Evolutionary conservation across 495 filamentous ascomycete species (phyloP).

Genomic region (Talaromyces trachyspermus): DNA sequence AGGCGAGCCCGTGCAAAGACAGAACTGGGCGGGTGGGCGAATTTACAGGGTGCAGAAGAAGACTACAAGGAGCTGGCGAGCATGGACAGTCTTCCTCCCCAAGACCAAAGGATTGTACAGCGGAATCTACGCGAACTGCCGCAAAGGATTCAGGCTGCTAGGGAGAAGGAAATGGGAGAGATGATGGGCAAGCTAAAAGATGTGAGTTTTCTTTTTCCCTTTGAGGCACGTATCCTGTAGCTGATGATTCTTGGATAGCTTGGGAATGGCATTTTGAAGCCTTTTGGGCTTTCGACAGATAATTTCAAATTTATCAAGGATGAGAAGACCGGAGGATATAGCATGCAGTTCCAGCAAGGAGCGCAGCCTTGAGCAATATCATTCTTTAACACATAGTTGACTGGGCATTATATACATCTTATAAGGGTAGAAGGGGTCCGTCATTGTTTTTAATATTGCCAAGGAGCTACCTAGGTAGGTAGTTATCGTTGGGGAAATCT

Average conservation of each 20-base stretch:
- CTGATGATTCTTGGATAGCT: conserved; percentile 40
- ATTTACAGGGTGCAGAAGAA: conserved; percentile 72
- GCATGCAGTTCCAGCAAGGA: conserved; percentile 63
- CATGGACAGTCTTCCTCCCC: conserved; percentile 50
- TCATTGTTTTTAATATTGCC: too few relatives aligned
- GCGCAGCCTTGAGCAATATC: too few relatives aligned
- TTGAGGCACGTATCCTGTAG: background rate
- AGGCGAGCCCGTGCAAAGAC: conserved; percentile 70
- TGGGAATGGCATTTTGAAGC: conserved; percentile 84
- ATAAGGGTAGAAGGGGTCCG: too few relatives aligned
- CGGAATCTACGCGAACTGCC: conserved; percentile 58
- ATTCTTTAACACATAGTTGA: too few relatives aligned
- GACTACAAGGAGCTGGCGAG: conserved; percentile 56
- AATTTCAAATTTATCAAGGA: conserved; percentile 93
- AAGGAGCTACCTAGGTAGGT: too few relatives aligned
- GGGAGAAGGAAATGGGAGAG: conserved; percentile 80
- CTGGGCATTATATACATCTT: background rate
- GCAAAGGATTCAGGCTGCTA: conserved; percentile 59
- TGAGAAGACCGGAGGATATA: conserved; percentile 83
- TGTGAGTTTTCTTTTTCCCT: conserved; percentile 41
- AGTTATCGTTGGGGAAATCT: too few relatives aligned
- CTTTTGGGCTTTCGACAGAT: conserved; percentile 86
- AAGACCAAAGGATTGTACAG: conserved; percentile 61
- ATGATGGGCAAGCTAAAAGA: conserved; percentile 96
- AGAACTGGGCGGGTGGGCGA: conserved; percentile 69